Evolutionary conservation across 2,329 filamentous ascomycete genomes (phyloP).

Genomic region (Neonectria ditissima): DNA sequence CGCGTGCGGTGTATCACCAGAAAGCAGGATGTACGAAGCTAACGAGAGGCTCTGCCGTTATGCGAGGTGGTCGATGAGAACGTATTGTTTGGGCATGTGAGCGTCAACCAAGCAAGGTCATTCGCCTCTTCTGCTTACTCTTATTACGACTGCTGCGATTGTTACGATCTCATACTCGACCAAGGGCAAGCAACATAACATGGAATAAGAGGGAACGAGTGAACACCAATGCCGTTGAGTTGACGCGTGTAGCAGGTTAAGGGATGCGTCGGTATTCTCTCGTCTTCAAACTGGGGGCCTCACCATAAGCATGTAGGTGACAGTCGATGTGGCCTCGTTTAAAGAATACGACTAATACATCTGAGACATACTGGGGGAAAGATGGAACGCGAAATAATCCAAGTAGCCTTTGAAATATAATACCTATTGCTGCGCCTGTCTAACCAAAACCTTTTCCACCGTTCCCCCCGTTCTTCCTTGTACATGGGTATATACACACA

Average conservation of each 20-base stretch:
- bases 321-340: background rate
- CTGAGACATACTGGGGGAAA: background rate
- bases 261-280: too few relatives aligned
- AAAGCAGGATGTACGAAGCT: too few relatives aligned
- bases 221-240: too few relatives aligned
- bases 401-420: background rate
- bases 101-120: too few relatives aligned
- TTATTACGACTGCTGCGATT: background rate
- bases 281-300: background rate
- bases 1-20: too few relatives aligned
- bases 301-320: background rate
- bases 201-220: too few relatives aligned
- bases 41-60: background rate
- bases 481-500: slow-evolving; percentile 1
- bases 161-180: too few relatives aligned
- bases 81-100: too few relatives aligned
- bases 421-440: background rate
- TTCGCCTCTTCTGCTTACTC: background rate
- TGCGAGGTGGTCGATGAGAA: too few relatives aligned
- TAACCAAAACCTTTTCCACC: background rate
- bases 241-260: too few relatives aligned
- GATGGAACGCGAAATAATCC: background rate
- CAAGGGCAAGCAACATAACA: too few relatives aligned
- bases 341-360: too few relatives aligned
- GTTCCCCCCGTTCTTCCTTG: background rate